phyloP scores from a whole-genome alignment of 805 yeast genomes.

The Zygosaccharomyces pseudorouxii region DNA sequence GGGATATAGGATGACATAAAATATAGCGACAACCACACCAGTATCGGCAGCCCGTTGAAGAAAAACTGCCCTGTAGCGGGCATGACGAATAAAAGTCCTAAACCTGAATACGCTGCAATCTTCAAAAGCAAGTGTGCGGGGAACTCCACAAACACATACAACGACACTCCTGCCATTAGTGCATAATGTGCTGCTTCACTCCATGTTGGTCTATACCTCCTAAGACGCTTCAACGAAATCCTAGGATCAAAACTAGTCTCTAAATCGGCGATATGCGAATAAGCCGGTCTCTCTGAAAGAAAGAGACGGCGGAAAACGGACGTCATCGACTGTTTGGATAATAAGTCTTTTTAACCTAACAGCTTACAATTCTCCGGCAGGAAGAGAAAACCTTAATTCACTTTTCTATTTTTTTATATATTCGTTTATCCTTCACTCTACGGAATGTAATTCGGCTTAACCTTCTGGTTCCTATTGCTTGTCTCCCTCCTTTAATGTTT shows the following conservation, averaged over 20 bases:
- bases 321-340: neutral
- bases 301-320: conserved; percentile 36
- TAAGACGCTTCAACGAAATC: conserved; percentile 40
- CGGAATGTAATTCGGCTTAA: neutral
- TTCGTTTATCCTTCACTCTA: neutral
- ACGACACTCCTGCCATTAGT: conserved; percentile 47
- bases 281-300: conserved; percentile 49
- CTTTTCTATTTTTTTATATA: neutral
- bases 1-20: conserved; percentile 75
- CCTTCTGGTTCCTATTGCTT: neutral
- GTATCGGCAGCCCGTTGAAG: conserved; percentile 74
- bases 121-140: conserved; percentile 48
- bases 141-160: conserved; percentile 53
- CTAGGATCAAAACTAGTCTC: conserved; percentile 46
- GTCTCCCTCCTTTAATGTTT: neutral
- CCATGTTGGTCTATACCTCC: conserved; percentile 39
- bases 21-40: conserved; percentile 80
- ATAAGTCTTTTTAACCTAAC: no score
- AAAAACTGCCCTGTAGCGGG: conserved; percentile 85
- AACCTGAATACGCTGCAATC: conserved; percentile 34
- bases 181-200: conserved; percentile 52
- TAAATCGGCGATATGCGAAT: conserved; percentile 47
- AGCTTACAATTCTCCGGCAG: neutral
- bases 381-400: neutral
- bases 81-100: conserved; percentile 47